Conservation (phyloP, 768 basidiomycete genomes). For the Saitozyma podzolica region DNA sequence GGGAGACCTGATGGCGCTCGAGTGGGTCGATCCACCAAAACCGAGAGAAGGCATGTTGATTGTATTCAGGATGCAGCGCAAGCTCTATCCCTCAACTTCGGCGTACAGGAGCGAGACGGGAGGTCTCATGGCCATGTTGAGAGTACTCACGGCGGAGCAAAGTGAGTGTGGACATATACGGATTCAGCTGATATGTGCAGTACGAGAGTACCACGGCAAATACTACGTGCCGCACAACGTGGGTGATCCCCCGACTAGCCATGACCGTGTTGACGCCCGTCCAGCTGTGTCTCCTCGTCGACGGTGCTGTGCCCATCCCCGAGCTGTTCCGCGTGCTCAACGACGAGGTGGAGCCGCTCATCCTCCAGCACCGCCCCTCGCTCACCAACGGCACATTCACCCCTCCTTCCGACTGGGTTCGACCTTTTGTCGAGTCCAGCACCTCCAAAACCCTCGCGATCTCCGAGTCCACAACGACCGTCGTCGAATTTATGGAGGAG, state of each 20-base stretch:
- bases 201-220: slow-evolving; percentile 79
- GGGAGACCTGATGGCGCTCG: slow-evolving; percentile 82
- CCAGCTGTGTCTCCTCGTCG: slow-evolving; percentile 69
- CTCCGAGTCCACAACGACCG: slow-evolving; percentile 59
- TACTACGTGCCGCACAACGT: slow-evolving; percentile 92
- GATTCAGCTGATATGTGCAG: slow-evolving; percentile 55
- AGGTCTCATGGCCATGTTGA: slow-evolving; percentile 86
- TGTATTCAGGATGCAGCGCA: slow-evolving; percentile 58
- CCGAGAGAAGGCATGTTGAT: not conserved
- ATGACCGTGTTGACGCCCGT: too few species aligned
- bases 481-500: slow-evolving; percentile 91
- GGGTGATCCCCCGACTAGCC: slow-evolving; percentile 13
- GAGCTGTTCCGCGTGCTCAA: slow-evolving; percentile 81
- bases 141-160: slow-evolving; percentile 80
- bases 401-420: slow-evolving; percentile 78
- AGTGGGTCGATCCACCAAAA: slow-evolving; percentile 57
- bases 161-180: slow-evolving; percentile 58
- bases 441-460: slow-evolving; percentile 59
- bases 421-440: slow-evolving; percentile 87
- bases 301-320: slow-evolving; percentile 76
- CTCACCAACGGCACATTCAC: slow-evolving; percentile 45
- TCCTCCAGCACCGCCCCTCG: slow-evolving; percentile 64
- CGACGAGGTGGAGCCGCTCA: slow-evolving; percentile 74
- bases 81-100: slow-evolving; percentile 76
- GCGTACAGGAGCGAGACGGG: slow-evolving; percentile 97